phyloP scores from a whole-genome alignment of 345 rosid genomes.

The Bruguiera parviflora region DNA sequence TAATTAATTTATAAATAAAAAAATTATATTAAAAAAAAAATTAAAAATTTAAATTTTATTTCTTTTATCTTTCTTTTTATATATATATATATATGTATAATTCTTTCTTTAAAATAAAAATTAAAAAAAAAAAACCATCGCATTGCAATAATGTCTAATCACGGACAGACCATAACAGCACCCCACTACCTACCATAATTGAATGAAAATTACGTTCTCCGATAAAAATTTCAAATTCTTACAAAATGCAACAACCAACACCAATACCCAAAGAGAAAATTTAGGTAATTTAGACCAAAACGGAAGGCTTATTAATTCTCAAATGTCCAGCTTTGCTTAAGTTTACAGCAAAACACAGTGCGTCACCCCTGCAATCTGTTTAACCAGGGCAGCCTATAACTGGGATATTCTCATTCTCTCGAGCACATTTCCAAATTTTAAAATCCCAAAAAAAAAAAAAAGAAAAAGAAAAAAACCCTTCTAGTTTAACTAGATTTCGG shows the following conservation, averaged over 20 bases:
- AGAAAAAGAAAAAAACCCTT: neutral
- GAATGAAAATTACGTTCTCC: constrained; percentile 21
- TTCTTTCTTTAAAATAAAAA: too few species aligned
- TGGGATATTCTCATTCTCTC: constrained; percentile 16
- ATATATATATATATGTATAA: too few species aligned
- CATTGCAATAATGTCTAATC: neutral
- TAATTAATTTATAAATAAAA: too few species aligned
- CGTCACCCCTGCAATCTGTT: constrained; percentile 3
- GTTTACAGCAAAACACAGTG: neutral
- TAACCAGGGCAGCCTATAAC: neutral
- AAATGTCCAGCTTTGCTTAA: too few species aligned
- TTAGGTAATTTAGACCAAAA: neutral
- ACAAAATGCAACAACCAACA: neutral
- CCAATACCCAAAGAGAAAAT: neutral
- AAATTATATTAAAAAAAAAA: too few species aligned
- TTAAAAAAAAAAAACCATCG: neutral
- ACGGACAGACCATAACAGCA: constrained; percentile 2
- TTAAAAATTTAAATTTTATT: too few species aligned
- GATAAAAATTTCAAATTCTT: neutral
- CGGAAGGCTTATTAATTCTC: neutral
- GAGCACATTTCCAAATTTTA: neutral
- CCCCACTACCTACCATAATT: constrained; percentile 19
- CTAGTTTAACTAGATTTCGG: neutral
- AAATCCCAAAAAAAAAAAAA: too few species aligned
- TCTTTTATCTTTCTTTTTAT: too few species aligned